Percentiles rank a stretch among this genome's conserved stretches.
These are phyloP conservation scores for Silene coronaria DNA, from an alignment of 179 eudicot genomes.

Conservation along the genomic window DNA sequence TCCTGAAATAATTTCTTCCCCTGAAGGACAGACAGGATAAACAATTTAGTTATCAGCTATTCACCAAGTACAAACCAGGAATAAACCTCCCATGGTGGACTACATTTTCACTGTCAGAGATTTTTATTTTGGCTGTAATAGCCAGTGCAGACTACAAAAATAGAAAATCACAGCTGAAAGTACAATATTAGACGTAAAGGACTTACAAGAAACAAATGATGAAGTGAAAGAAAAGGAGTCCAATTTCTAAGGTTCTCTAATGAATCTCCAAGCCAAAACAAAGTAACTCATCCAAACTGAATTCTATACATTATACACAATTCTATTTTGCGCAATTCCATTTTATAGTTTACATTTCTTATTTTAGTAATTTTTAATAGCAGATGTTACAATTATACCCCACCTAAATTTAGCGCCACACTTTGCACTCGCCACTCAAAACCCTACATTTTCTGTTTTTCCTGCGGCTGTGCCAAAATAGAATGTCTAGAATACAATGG, in stretches of 20 bases:
- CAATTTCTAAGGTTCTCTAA: background rate
- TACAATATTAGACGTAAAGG: background rate
- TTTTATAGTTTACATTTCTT: background rate
- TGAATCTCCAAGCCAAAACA: background rate
- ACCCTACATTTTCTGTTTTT: background rate
- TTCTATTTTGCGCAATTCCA: background rate
- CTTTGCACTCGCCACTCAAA: background rate
- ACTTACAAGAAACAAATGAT: background rate
- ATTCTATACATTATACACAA: background rate
- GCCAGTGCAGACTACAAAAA: background rate
- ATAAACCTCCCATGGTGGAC: background rate
- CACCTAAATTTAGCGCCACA: no score
- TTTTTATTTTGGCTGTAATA: background rate
- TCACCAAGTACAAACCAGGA: background rate
- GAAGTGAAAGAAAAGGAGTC: background rate
- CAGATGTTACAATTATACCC: background rate
- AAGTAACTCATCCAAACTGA: no score
- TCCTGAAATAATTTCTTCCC: conserved; percentile 76
- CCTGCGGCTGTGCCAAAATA: no score
- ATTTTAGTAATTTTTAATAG: background rate
- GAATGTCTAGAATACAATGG: no score
- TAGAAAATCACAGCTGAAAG: background rate
- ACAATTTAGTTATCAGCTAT: background rate
- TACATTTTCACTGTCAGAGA: background rate
- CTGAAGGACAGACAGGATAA: conserved; percentile 27